Evolutionary conservation across 192 early-diverging fungal species (phyloP), one percentile per base, ranked within the genome.

Genomic region (Phycomyces blakesleeanus): DNA sequence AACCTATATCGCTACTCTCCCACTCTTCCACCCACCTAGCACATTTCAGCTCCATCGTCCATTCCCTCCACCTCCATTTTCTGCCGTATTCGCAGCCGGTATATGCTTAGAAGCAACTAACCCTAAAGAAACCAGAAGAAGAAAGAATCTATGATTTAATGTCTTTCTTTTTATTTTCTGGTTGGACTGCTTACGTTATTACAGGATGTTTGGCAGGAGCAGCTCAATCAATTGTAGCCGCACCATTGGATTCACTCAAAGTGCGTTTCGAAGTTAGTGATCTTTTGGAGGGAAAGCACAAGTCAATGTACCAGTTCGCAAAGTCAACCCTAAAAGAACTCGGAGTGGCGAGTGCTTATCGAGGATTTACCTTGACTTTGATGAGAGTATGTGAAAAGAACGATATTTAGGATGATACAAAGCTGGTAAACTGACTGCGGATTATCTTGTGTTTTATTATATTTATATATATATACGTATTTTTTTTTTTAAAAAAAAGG

Each of bases 261-360:
- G 79, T 87, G 22, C 78, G 88, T 42, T 91, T 91, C 63, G 87
- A 91, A 57, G 86, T 89, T 0, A 82, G 83, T 51, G 88, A 91
- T 69, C 57, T 91, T 59, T 67, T 86, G 27, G 82, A 78, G 61
- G 88, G 87, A 38, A 86, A 85, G 53, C 89, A 89, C 60, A 78
- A 75, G 57, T 87, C 80, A 57, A 83, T 88, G 83, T 81, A 81
- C 56, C 63, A 68, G 10, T 91, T 86, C 76, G 90, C 86, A 8
- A 76, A 73, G 25, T 71, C 69, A 0, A 87, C 86, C 11, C 60
- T 82, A 51, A 82, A 79, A 60, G 81, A 82, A 47, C 26, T 85
- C 50, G 83, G 83, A 2, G 21, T 77, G 11, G 71, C 76, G 27
- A 82, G 78, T 55, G 77, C 80, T 1, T 85, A 85, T 68, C 60